Percentiles rank a stretch among this genome's conserved stretches.
Conservation (phyloP, 352 stramenopile species). For the Globisporangium lucens region DNA sequence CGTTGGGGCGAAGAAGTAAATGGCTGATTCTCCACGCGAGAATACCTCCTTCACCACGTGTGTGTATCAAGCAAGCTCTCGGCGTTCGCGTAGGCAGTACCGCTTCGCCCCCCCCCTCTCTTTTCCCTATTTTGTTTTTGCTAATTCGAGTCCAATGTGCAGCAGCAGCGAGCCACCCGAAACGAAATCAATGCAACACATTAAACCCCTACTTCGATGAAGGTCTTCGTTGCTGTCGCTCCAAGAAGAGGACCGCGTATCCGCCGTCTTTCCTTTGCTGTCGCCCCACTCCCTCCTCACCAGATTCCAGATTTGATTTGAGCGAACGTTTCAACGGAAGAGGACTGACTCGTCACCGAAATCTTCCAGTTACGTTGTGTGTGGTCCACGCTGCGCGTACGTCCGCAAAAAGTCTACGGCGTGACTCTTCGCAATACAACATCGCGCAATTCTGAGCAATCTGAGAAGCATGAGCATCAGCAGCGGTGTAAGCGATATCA, state of each 20-base stretch:
- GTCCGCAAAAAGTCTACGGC: neutral
- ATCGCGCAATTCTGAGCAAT: neutral
- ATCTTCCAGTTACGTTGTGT: neutral
- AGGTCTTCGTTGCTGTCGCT: neutral
- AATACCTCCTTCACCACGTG: neutral
- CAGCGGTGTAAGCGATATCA: constrained; percentile 9
- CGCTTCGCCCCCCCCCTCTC: neutral
- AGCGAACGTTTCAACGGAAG: neutral
- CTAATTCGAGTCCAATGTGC: constrained; percentile 7
- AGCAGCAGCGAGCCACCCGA: constrained; percentile 3
- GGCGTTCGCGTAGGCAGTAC: constrained; percentile 5
- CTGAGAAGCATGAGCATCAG: neutral
- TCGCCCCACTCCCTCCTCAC: neutral
- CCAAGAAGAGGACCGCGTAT: neutral
- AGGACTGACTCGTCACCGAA: neutral
- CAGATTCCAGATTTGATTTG: neutral
- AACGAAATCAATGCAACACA: constrained; percentile 5
- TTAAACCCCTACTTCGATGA: neutral
- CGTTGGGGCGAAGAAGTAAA: constrained; percentile 60
- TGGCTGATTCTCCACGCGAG: neutral
- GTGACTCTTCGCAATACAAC: constrained; percentile 7
- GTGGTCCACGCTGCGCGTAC: neutral
- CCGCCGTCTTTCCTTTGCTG: neutral
- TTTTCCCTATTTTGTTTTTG: neutral
- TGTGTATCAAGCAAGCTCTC: neutral